Evolutionary conservation across 2,329 filamentous ascomycete genomes (phyloP).

Genomic region (Talaromyces verruculosus): DNA sequence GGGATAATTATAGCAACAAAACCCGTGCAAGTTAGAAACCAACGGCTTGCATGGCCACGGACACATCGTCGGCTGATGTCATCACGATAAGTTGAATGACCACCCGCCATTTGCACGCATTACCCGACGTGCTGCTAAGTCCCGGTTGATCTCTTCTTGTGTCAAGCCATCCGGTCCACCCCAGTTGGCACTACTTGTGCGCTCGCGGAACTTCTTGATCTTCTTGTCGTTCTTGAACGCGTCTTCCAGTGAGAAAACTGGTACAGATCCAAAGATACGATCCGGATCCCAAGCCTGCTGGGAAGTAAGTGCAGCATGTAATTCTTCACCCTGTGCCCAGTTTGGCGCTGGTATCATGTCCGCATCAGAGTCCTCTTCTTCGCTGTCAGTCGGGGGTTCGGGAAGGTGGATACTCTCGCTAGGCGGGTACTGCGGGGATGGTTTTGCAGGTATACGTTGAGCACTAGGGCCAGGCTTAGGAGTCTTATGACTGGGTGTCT

Average conservation of each 20-base stretch:
- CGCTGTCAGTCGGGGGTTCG: conserved; percentile 92
- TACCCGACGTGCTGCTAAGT: conserved; percentile 75
- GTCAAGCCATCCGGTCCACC: conserved; percentile 76
- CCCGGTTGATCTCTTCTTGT: conserved; percentile 79
- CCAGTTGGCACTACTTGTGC: conserved; percentile 96
- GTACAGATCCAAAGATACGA: conserved; percentile 87
- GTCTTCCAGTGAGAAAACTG: conserved; percentile 89
- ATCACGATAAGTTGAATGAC: conserved; percentile 61
- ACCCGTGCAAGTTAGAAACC: neutral
- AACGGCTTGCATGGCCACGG: neutral
- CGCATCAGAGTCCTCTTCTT: conserved; percentile 72
- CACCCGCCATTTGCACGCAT: conserved; percentile 82
- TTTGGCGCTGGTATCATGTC: conserved; percentile 66
- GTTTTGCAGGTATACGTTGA: conserved; percentile 49
- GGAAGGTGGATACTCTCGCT: conserved; percentile 89
- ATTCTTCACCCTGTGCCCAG: conserved; percentile 86
- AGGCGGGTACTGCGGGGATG: conserved; percentile 82
- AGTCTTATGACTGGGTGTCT: conserved; percentile 56
- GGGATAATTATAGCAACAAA: conserved; percentile 13
- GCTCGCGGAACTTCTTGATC: conserved; percentile 81
- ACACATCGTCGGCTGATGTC: conserved; percentile 1
- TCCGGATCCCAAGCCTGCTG: conserved; percentile 77
- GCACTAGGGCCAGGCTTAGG: conserved; percentile 47
- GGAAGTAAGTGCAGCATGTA: conserved; percentile 70
- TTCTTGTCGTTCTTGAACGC: conserved; percentile 91